phyloP scores from a whole-genome alignment of 345 rosid genomes.

The Melaleuca alternifolia region DNA sequence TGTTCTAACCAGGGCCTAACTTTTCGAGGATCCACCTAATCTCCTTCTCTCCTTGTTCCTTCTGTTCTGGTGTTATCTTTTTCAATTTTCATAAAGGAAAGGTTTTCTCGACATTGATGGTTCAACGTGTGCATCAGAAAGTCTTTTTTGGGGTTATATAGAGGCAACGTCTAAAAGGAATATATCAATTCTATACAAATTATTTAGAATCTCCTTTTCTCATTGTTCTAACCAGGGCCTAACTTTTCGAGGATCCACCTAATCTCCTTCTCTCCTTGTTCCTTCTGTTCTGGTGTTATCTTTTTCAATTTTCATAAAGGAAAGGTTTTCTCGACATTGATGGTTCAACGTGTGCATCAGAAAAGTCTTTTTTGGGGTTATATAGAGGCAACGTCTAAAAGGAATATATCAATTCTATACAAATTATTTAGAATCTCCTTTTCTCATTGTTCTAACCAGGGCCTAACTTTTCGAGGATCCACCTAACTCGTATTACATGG shows the following conservation, averaged over 20 bases:
- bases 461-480: background rate
- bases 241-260: too few relatives aligned
- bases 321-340: too few relatives aligned
- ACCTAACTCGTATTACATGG: background rate
- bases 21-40: too few relatives aligned
- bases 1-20: too few relatives aligned
- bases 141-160: background rate
- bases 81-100: background rate
- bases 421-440: background rate
- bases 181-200: background rate
- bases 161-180: background rate
- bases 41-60: too few relatives aligned
- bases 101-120: too few relatives aligned
- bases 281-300: background rate
- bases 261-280: too few relatives aligned
- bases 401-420: background rate
- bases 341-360: background rate
- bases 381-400: background rate
- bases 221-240: too few relatives aligned
- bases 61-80: background rate
- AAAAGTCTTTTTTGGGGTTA: background rate
- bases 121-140: background rate
- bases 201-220: too few relatives aligned
- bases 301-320: background rate
- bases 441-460: accelerated